Percentiles rank a stretch among this genome's conserved stretches.
These are phyloP conservation scores for Aspergillus oerlinghausenensis DNA, from an alignment of 2,329 filamentous ascomycete genomes.

Conservation along the genomic window DNA sequence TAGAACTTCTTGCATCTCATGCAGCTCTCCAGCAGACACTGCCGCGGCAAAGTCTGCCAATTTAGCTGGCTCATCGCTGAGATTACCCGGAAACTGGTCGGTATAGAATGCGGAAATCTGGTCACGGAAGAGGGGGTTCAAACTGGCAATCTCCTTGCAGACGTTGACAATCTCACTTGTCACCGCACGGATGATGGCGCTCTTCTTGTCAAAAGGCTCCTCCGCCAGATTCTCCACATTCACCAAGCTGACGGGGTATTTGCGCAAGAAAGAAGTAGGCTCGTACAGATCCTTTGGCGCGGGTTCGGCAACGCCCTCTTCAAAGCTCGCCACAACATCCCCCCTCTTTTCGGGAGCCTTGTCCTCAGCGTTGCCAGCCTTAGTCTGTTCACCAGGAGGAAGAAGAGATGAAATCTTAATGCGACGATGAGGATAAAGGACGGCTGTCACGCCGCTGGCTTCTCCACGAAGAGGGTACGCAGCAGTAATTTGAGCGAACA, in stretches of 20 bases:
- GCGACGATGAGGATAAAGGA: constrained; percentile 90
- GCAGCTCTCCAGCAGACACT: constrained; percentile 87
- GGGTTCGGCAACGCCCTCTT: constrained; percentile 68
- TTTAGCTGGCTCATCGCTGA: constrained; percentile 90
- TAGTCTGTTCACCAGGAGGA: constrained; percentile 52
- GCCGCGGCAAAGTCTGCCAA: constrained; percentile 95
- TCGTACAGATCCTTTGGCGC: constrained; percentile 63
- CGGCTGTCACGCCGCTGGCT: constrained; percentile 79
- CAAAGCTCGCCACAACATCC: constrained; percentile 94
- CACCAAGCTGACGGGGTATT: constrained; percentile 87
- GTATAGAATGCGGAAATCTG: constrained; percentile 97
- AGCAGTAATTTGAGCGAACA: constrained; percentile 96
- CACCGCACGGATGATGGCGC: constrained; percentile 80
- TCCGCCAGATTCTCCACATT: constrained; percentile 92
- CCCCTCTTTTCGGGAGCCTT: constrained; percentile 68
- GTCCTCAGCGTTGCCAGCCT: constrained; percentile 29
- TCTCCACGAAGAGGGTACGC: constrained; percentile 83
- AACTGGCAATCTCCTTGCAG: constrained; percentile 91
- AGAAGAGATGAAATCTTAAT: constrained; percentile 85
- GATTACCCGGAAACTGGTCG: constrained; percentile 89
- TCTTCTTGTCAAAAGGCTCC: constrained; percentile 85
- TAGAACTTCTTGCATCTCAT: constrained; percentile 87
- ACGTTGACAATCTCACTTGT: constrained; percentile 98
- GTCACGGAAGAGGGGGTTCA: constrained; percentile 93
- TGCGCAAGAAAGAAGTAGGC: constrained; percentile 83